These are phyloP conservation scores for Cyamopsis tetragonoloba DNA, from an alignment of 306 rosid species.

Conservation along the genomic window DNA sequence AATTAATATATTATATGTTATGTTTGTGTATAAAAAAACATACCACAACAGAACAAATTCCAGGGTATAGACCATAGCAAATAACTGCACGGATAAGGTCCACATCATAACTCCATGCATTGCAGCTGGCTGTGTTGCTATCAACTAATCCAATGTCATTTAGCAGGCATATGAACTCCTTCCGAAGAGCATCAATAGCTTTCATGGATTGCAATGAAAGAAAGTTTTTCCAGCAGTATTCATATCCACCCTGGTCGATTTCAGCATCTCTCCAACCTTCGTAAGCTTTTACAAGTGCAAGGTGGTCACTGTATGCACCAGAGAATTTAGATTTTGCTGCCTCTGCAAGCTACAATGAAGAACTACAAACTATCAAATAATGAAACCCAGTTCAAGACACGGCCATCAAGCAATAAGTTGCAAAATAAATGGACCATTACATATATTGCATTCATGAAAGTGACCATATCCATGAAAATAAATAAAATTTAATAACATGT, in stretches of 20 bases:
- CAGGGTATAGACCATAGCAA: constrained; percentile 92
- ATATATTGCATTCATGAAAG: not conserved
- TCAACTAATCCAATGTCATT: constrained; percentile 76
- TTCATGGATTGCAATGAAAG: constrained; percentile 87
- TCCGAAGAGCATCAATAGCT: constrained; percentile 89
- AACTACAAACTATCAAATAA: constrained; percentile 16
- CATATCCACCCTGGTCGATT: constrained; percentile 64
- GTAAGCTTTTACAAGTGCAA: constrained; percentile 82
- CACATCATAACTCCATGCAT: constrained; percentile 64
- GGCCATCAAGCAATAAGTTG: constrained; percentile 1
- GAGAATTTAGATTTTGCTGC: constrained; percentile 88
- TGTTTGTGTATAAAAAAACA: constrained; percentile 4
- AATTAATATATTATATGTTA: no score
- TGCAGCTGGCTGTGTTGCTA: constrained; percentile 49
- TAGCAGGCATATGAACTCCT: constrained; percentile 68
- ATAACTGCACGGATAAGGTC: constrained; percentile 73
- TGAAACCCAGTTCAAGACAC: constrained; percentile 25
- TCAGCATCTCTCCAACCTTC: constrained; percentile 93
- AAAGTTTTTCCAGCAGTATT: constrained; percentile 94
- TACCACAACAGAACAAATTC: constrained; percentile 93
- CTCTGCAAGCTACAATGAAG: constrained; percentile 76
- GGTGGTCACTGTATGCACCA: constrained; percentile 78
- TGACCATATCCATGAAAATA: not conserved
- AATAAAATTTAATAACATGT: not conserved
- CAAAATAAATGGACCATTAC: not conserved